Evolutionary conservation across 768 basidiomycete species (phyloP), one percentile per base, ranked within the genome.

Genomic region (Rhizopogon vinicolor): DNA sequence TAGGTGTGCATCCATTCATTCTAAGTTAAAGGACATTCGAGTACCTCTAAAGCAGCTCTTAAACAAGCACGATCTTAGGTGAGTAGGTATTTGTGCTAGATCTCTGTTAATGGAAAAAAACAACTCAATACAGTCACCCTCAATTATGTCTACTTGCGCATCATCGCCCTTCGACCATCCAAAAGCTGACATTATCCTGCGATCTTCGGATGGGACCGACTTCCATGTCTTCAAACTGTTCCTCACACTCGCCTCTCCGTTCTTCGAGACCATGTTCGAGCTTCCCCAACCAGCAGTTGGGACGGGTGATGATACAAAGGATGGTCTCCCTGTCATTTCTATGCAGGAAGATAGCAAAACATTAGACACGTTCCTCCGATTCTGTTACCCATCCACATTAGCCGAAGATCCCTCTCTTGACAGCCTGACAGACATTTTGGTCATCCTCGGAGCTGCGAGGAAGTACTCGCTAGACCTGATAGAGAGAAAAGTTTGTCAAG

Each of bases 401-500:
- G 52, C 31, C 2, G 43, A 48, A 48, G 52, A 49, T 44, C 43
- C 43, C 22, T 49, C 25, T 25, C 31, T 53, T 16, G 52, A 33
- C 10, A 48, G 9, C 14, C 33, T 53, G 52, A 14, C 6, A 29
- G 52, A 53, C 31, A 22, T 33, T 12, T n/a, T 29, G 16, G 25
- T 19, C 12, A 70, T 72, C 52, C 58, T 67, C 33, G 68, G 70
- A 35, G 70, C 74, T 16, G 77, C 74, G 18, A 61, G 63, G 51
- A 78, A 76, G 60, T 77, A 73, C 59, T 73, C 74, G 44, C 72
- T 77, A 69, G 65, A 69, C 29, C 70, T 70, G 8, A 58, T 76
- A 5, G 59, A 71, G 53, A 62, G 58, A 22, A 54, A 49, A 25
- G 51, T 69, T 28, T 59, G 58, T n/a, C 22, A 22, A 2, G 22